Conservation (phyloP, 2,329 filamentous ascomycete species). For the Nemania sp. region DNA sequence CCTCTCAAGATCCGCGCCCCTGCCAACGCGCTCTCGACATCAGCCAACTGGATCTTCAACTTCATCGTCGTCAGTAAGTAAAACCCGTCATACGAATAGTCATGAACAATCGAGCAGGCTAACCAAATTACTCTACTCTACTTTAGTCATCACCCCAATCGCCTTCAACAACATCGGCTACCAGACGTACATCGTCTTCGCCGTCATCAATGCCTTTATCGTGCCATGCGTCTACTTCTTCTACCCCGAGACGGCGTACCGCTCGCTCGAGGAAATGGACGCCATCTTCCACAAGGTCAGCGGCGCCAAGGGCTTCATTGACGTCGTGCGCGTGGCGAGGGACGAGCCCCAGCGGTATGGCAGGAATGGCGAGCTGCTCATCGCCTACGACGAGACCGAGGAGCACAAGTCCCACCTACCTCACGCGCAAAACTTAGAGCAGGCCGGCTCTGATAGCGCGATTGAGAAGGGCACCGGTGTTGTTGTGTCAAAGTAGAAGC, state of each 20-base stretch:
- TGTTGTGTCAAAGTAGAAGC: not conserved
- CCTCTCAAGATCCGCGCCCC: constrained; percentile 64
- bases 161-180: constrained; percentile 68
- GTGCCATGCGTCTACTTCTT: constrained; percentile 70
- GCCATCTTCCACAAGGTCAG: constrained; percentile 70
- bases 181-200: constrained; percentile 75
- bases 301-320: constrained; percentile 56
- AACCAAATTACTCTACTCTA: too few relatives aligned
- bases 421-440: constrained; percentile 36
- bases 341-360: constrained; percentile 68
- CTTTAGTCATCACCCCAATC: constrained; percentile 66
- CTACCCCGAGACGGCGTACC: constrained; percentile 73
- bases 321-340: constrained; percentile 57
- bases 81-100: too few relatives aligned
- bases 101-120: not conserved
- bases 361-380: constrained; percentile 69
- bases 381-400: constrained; percentile 58
- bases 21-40: constrained; percentile 65
- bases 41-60: constrained; percentile 72
- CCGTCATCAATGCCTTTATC: constrained; percentile 72
- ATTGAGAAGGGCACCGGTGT: constrained; percentile 40
- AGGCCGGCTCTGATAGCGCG: constrained; percentile 30
- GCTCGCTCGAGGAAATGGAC: constrained; percentile 76
- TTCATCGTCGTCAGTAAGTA: constrained; percentile 66
- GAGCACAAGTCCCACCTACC: constrained; percentile 52